These are phyloP conservation scores for Rubia balearica DNA, from an alignment of 305 asterid genomes.

Conservation along the genomic window DNA sequence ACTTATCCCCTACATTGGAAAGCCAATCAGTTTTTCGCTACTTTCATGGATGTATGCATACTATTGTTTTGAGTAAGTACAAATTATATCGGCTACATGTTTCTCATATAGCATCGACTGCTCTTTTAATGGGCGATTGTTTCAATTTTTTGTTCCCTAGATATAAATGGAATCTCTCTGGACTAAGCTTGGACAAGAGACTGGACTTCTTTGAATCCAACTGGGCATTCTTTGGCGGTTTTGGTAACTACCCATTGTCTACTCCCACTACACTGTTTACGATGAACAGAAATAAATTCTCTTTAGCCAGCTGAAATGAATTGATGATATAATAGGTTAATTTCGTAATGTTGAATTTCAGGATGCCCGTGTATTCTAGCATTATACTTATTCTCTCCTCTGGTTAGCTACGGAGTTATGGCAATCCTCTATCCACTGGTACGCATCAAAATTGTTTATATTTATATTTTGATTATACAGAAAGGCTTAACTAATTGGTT, in stretches of 20 bases:
- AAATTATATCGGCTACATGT: conserved; percentile 9
- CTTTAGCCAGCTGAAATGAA: background rate
- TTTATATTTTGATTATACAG: background rate
- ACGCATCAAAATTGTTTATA: conserved; percentile 17
- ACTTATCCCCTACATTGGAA: conserved; percentile 64
- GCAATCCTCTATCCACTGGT: conserved; percentile 84
- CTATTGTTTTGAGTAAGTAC: conserved; percentile 90
- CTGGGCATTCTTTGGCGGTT: conserved; percentile 95
- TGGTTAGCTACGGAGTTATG: conserved; percentile 93
- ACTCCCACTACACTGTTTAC: background rate
- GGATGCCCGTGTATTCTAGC: conserved; percentile 88
- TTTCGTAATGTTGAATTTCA: conserved; percentile 21
- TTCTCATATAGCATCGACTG: conserved; percentile 7
- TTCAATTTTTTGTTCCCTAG: conserved; percentile 29
- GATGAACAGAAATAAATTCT: background rate
- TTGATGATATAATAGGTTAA: background rate
- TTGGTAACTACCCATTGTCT: conserved; percentile 40
- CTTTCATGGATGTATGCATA: conserved; percentile 97
- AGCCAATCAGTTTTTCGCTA: conserved; percentile 61
- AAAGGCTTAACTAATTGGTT: background rate
- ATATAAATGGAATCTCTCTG: conserved; percentile 92
- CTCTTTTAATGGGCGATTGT: conserved; percentile 12
- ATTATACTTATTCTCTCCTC: conserved; percentile 62
- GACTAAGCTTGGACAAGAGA: conserved; percentile 86
- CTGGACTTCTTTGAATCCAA: conserved; percentile 91